Percentiles rank a stretch among this genome's conserved stretches.
Conservation (phyloP, 768 basidiomycete genomes). For the Butyriboletus loyo region DNA sequence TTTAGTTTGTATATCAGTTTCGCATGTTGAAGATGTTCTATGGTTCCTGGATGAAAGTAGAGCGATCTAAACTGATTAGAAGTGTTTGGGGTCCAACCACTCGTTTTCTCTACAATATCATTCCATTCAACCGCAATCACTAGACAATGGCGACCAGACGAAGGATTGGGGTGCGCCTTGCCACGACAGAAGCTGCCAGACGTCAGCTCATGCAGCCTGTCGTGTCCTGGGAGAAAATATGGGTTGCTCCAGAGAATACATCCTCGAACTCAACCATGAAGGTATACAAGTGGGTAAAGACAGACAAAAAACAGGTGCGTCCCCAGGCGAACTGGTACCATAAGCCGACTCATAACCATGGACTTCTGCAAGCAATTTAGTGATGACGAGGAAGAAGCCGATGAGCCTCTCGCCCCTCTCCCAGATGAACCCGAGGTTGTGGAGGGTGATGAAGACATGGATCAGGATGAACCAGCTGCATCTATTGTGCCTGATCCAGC, state of each 20-base stretch:
- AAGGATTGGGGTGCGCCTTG: slow-evolving; percentile 72
- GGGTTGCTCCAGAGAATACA: slow-evolving; percentile 58
- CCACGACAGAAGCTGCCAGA: slow-evolving; percentile 76
- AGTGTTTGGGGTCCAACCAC: slow-evolving; percentile 20
- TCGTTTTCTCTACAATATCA: neutral
- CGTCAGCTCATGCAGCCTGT: slow-evolving; percentile 88
- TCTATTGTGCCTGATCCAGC: slow-evolving; percentile 42
- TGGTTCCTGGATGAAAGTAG: neutral
- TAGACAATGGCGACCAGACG: slow-evolving; percentile 63
- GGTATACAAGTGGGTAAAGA: slow-evolving; percentile 76
- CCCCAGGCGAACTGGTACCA: neutral
- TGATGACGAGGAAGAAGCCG: slow-evolving; percentile 76
- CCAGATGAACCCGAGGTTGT: slow-evolving; percentile 75
- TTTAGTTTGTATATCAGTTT: neutral
- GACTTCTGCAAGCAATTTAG: slow-evolving; percentile 67
- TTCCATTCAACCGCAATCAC: neutral
- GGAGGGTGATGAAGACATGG: slow-evolving; percentile 74
- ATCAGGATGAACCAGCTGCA: slow-evolving; percentile 54
- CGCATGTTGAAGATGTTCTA: neutral
- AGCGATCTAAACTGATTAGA: neutral
- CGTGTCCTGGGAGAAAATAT: slow-evolving; percentile 80
- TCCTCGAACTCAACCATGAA: slow-evolving; percentile 57
- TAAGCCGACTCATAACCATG: slow-evolving; percentile 1
- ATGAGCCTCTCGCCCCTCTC: slow-evolving; percentile 78
- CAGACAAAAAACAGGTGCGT: slow-evolving; percentile 72